These are phyloP conservation scores for Russula virescens DNA, from an alignment of 768 basidiomycete species.

Conservation along the genomic window DNA sequence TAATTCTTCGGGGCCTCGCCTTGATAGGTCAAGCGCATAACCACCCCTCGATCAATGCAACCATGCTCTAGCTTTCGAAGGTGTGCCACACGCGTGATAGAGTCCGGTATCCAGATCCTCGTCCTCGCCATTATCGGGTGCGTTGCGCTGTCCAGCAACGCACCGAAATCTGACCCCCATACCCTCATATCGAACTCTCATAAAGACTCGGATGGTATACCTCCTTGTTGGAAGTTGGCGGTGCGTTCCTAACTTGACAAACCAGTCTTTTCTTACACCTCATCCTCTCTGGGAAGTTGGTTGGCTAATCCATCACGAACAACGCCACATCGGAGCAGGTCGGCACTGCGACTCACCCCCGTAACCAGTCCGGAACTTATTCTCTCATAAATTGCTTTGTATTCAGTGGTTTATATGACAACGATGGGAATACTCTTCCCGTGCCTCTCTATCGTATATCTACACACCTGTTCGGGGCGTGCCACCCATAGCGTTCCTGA, in stretches of 20 bases:
- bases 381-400: not conserved
- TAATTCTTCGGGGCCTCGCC: too few relatives aligned
- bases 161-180: not conserved
- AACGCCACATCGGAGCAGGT: conserved; percentile 15
- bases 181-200: not conserved
- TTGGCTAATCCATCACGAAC: conserved; percentile 15
- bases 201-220: conserved; percentile 20
- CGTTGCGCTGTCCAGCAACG: not conserved
- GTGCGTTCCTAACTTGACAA: conserved; percentile 10
- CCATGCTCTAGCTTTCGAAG: not conserved
- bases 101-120: conserved; percentile 16
- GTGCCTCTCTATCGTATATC: conserved; percentile 8
- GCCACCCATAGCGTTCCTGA: conserved; percentile 23
- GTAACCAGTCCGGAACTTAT: too few relatives aligned
- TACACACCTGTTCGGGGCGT: conserved; percentile 18
- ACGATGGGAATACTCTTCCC: conserved; percentile 10
- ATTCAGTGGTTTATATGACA: conserved; percentile 16
- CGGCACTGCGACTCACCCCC: not conserved
- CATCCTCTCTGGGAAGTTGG: conserved; percentile 9
- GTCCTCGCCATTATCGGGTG: conserved; percentile 22
- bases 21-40: too few relatives aligned
- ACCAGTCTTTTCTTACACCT: too few relatives aligned
- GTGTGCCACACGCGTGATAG: not conserved
- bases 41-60: not conserved
- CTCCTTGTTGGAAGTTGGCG: conserved; percentile 21